Evolutionary conservation across 345 rosid genomes (phyloP).

Genomic region (Acer campestre): DNA sequence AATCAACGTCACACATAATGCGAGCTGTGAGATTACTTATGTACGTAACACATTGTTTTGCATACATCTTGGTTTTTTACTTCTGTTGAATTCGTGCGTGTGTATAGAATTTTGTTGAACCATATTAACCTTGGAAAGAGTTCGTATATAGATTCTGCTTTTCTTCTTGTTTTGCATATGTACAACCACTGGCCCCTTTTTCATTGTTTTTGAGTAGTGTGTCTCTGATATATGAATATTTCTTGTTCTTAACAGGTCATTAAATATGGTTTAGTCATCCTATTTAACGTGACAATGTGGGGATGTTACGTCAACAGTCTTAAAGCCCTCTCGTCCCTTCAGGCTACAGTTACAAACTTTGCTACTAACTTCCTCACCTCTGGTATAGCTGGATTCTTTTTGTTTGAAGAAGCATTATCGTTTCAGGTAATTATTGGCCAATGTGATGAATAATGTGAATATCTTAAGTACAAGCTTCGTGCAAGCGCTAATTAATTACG

Average conservation of each 20-base stretch:
- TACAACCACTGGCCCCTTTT: neutral
- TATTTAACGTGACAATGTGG: conserved; percentile 87
- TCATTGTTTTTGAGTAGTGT: neutral
- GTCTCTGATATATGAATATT: neutral
- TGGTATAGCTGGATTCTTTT: conserved; percentile 76
- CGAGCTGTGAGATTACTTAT: neutral
- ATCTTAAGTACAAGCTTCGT: neutral
- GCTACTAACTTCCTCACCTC: conserved; percentile 85
- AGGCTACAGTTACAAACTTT: conserved; percentile 87
- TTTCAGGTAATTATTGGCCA: conserved; percentile 43
- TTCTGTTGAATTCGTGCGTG: neutral
- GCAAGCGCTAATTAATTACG: neutral
- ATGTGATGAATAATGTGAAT: neutral
- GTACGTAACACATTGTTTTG: neutral
- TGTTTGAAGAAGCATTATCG: conserved; percentile 65
- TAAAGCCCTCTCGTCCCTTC: conserved; percentile 81
- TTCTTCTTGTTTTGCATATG: neutral
- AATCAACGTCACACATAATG: too few relatives aligned
- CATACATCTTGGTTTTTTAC: neutral
- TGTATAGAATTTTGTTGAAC: neutral
- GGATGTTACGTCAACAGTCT: conserved; percentile 90
- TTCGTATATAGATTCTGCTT: neutral
- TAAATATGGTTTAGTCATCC: conserved; percentile 57
- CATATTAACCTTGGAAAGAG: neutral
- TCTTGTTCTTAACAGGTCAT: conserved; percentile 43